These are phyloP conservation scores for Ocimum tenuiflorum DNA, from an alignment of 257 asterid species.

Conservation along the genomic window DNA sequence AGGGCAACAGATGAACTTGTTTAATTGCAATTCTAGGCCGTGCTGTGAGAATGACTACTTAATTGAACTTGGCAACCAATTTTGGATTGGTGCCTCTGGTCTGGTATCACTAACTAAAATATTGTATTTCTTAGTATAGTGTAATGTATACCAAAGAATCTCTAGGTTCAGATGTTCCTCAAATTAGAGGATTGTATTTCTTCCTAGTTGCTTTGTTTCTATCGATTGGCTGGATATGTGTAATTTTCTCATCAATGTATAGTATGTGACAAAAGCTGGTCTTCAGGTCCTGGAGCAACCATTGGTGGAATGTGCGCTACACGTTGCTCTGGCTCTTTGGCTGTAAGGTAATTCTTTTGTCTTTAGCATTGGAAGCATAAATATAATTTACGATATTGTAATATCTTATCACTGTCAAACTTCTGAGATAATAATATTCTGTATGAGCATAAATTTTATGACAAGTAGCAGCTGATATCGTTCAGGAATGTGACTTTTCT, in stretches of 20 bases:
- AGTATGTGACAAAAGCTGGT: constrained; percentile 9
- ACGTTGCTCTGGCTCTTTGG: constrained; percentile 98
- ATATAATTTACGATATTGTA: constrained; percentile 1
- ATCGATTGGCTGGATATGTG: not conserved
- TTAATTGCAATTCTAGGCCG: too few relatives aligned
- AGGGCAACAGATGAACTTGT: not conserved
- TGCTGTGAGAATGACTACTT: not conserved
- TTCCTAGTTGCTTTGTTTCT: not conserved
- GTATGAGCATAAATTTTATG: not conserved
- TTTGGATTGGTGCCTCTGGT: not conserved
- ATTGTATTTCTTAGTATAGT: not conserved
- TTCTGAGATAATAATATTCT: not conserved
- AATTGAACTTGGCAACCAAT: constrained; percentile 4
- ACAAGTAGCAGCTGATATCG: not conserved
- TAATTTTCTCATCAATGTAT: constrained; percentile 8
- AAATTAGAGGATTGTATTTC: not conserved
- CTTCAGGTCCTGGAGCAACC: constrained; percentile 96
- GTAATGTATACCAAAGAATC: not conserved
- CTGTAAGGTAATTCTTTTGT: constrained; percentile 65
- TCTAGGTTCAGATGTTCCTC: not conserved
- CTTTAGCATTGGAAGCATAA: constrained; percentile 15
- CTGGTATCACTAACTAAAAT: not conserved
- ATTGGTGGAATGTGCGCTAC: constrained; percentile 99
- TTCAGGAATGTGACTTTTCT: not conserved
- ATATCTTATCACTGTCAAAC: not conserved